phyloP scores from a whole-genome alignment of 345 rosid genomes.

The Arabidopsis suecica region DNA sequence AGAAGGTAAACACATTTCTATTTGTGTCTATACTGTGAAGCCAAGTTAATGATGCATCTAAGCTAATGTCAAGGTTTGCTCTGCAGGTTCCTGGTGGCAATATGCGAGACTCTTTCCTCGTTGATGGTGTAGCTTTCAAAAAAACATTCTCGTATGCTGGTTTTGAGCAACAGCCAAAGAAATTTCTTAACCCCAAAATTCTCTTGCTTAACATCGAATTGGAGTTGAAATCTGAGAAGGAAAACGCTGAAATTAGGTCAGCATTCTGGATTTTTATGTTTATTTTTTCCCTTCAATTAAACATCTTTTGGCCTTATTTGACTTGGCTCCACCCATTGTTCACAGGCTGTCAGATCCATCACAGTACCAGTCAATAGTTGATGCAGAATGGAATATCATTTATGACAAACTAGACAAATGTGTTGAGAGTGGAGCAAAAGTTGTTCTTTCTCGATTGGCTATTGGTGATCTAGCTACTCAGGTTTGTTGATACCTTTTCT shows the following conservation, averaged over 20 bases:
- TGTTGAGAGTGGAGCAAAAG: conserved; percentile 88
- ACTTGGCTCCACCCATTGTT: conserved; percentile 29
- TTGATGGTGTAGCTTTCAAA: conserved; percentile 97
- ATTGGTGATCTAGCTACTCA: conserved; percentile 99
- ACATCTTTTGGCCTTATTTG: conserved; percentile 23
- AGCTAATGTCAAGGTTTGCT: conserved; percentile 34
- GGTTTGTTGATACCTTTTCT: conserved; percentile 50
- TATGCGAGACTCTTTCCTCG: conserved; percentile 96
- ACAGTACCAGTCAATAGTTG: conserved; percentile 97
- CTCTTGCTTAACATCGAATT: conserved; percentile 87
- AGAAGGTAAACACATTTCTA: conserved; percentile 59
- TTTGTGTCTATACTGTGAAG: conserved; percentile 4
- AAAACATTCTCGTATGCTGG: conserved; percentile 99
- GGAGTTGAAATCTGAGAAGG: conserved; percentile 99
- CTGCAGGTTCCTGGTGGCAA: conserved; percentile 94
- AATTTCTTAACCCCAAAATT: conserved; percentile 79
- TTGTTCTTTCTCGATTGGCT: conserved; percentile 96
- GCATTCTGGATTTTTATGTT: conserved; percentile 20
- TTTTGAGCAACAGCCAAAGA: conserved; percentile 98
- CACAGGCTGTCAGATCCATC: conserved; percentile 94
- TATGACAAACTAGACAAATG: conserved; percentile 99
- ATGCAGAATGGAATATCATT: conserved; percentile 99
- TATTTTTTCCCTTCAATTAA: neutral
- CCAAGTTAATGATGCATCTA: conserved; percentile 1
- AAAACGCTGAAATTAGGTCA: conserved; percentile 97